Percentiles rank a stretch among this genome's conserved stretches.
Conservation (phyloP, 257 asterid genomes). For the Jaltomata sinuosa region DNA sequence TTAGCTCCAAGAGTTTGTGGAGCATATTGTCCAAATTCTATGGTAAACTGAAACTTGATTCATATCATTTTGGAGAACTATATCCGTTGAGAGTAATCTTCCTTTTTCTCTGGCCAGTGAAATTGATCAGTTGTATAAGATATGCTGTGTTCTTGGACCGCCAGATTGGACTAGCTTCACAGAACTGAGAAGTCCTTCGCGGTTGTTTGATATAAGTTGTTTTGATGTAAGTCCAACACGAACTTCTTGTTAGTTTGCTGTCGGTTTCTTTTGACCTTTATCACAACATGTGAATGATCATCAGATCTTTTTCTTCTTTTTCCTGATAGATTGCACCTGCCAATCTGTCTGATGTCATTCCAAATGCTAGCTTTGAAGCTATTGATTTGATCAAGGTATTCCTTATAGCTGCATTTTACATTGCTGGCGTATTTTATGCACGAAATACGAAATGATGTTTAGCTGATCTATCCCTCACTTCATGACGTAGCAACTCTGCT, state of each 20-base stretch:
- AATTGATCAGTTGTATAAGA: constrained; percentile 90
- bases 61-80: not conserved
- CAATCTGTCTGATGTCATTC: constrained; percentile 60
- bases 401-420: not conserved
- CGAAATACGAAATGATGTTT: not conserved
- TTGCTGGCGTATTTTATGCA: not conserved
- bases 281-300: not conserved
- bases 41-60: not conserved
- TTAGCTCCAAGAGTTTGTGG: not conserved
- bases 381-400: constrained; percentile 81
- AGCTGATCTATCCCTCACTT: not conserved
- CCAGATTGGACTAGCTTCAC: constrained; percentile 83
- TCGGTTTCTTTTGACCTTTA: not conserved
- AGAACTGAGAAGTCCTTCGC: constrained; percentile 56
- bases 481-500: constrained; percentile 64
- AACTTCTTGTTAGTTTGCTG: not conserved
- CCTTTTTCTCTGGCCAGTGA: constrained; percentile 45
- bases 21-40: not conserved
- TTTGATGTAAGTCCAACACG: constrained; percentile 44
- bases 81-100: not conserved
- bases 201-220: constrained; percentile 43
- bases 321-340: constrained; percentile 45
- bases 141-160: constrained; percentile 78
- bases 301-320: not conserved
- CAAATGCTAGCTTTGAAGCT: constrained; percentile 81